These are phyloP conservation scores for Metarhizium anisopliae DNA, from an alignment of 2,329 filamentous ascomycete species.

Conservation along the genomic window DNA sequence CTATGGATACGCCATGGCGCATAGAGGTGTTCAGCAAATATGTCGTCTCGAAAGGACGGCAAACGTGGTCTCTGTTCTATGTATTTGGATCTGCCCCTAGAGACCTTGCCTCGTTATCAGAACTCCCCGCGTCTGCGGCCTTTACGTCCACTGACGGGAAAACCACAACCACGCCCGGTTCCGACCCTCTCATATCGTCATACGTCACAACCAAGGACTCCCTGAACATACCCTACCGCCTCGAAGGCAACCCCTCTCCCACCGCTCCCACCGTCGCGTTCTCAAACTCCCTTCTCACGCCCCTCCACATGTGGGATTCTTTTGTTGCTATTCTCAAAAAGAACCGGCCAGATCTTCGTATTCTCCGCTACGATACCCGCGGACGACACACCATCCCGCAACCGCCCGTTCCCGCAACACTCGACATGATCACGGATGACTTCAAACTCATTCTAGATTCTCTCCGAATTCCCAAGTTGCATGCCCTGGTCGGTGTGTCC, in stretches of 20 bases:
- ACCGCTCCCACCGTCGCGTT: conserved; percentile 66
- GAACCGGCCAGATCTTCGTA: conserved; percentile 54
- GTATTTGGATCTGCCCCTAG: conserved; percentile 68
- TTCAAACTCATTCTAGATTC: conserved; percentile 57
- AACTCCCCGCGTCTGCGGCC: conserved; percentile 33
- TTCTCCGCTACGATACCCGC: conserved; percentile 70
- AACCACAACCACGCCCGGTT: conserved; percentile 44
- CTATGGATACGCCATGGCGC: conserved; percentile 53
- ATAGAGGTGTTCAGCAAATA: conserved; percentile 49
- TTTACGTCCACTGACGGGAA: conserved; percentile 47
- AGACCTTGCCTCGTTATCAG: conserved; percentile 51
- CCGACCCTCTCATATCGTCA: conserved; percentile 51
- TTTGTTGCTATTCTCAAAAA: conserved; percentile 55
- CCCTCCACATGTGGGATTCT: conserved; percentile 71
- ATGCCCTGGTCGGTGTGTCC: conserved; percentile 65
- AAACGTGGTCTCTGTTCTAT: conserved; percentile 66
- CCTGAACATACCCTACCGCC: conserved; percentile 59
- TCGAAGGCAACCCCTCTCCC: conserved; percentile 62
- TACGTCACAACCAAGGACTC: conserved; percentile 61
- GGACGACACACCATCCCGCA: conserved; percentile 49
- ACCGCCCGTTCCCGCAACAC: conserved; percentile 40
- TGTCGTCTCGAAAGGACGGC: conserved; percentile 46
- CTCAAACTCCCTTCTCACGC: conserved; percentile 72
- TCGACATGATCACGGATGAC: conserved; percentile 62
- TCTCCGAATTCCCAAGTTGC: conserved; percentile 58